Evolutionary conservation across 768 basidiomycete genomes (phyloP), one percentile per base, ranked within the genome.

Genomic region (Galerina marginata): DNA sequence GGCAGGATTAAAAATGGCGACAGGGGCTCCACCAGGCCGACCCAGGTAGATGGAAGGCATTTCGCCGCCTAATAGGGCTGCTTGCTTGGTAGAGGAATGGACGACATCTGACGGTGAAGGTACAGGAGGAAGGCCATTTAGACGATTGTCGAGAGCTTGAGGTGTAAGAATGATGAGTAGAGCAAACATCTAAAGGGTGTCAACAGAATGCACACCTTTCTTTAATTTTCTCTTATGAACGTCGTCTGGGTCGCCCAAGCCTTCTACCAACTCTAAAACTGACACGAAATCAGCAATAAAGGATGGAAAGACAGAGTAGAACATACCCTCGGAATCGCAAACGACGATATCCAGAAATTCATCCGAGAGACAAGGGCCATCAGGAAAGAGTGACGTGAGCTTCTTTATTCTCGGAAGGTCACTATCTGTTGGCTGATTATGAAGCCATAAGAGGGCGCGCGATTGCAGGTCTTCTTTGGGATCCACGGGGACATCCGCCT

Each of bases 381-480:
- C 6, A 16, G 47, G 57, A 62, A 58, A 48, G 48, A 23, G 9
- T 12, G 15, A 4, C 42, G 11, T 16, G 51, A 58, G 37, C 29
- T 6, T 20, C 14, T 39, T n/a, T 37, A 4, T 37, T 15, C 64
- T 36, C 9, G 23, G 15, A 16, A 58, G 25, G 3, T 45, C 11
- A 37, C 39, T 26, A 15, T 43, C n/a, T 6, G 48, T 6, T 20
- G 59, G 62, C 33, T 63, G 62, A 46, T 58, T 23, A 52, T 55
- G 62, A 49, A 66, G 62, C 59, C 59, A 66, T 40, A 58, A 58
- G 46, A 60, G 65, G 40, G 65, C 54, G 43, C 62, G 65, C 33
- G 11, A 42, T 49, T 58, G 39, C 52, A 57, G 42, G 56, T 37
- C 47, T 15, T 59, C 59, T 16, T 43, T n/a, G 47, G 65, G 63